Evolutionary conservation across 1,284 basidiomycete species (phyloP), one percentile per base, ranked within the genome.

Genomic region (Boletus semigastroideus): DNA sequence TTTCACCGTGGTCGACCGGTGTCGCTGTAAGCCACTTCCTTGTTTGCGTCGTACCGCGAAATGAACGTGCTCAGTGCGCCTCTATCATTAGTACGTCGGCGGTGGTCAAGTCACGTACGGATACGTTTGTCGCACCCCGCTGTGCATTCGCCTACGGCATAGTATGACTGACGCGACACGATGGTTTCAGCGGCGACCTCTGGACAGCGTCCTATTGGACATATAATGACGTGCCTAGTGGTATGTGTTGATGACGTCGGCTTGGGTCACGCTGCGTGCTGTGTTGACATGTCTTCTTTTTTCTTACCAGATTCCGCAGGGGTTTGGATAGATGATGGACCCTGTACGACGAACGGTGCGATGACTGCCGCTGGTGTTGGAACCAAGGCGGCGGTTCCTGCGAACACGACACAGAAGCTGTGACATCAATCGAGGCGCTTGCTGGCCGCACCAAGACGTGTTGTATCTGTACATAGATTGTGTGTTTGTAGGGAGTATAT

Each of bases 1-100:
- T 80, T 39, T 65, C 75, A 10, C 58, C 78, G 0, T 84, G 82
- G 83, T 62, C 67, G 22, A 67, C 69, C 27, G 63, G 62, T 16
- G 65, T 74, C 17, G 70, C 74, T 6, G 80, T 83, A 59, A 53
- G 79, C 69, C 9, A 12, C 20, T 13, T 36, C n/a, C 2, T 16
- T 22, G 8, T n/a, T 1, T 9, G 11, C 41, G 2, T 47, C 19
- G 11, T 1, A 1, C 14, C 2, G 5, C 5, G 22, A 22, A 5
- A 22, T 5, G 22, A 22, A 13, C 5, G 17, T 16, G 1, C 12
- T 19, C 43, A 22, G 4, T 3, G 5, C 22, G 22, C 49, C 6
- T 17, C 41, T 63, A 17, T 4, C 27, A 17, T 5, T 22, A 61
- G 61, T 62, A 62, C 27, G 55, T 58, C 8, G 53, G 44, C 5